phyloP scores from a whole-genome alignment of 2,329 filamentous ascomycete genomes.

The Trichoderma simmonsii region DNA sequence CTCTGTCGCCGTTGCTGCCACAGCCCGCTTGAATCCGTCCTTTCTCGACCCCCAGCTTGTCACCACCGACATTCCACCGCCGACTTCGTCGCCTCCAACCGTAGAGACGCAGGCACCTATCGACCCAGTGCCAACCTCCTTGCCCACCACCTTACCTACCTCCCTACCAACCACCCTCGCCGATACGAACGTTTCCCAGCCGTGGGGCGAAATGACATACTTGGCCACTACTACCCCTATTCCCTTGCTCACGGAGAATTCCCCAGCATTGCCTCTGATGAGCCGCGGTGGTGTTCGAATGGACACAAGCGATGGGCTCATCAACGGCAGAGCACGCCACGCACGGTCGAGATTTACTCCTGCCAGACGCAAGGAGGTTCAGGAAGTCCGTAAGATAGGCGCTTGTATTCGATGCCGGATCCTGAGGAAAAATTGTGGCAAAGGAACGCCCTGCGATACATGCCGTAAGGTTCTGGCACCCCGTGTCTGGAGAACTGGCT shows the following conservation, averaged over 20 bases:
- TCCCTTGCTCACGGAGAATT: slow-evolving; percentile 31
- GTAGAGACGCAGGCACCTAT: slow-evolving; percentile 18
- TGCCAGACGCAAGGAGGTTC: slow-evolving; percentile 60
- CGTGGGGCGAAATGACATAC: slow-evolving; percentile 55
- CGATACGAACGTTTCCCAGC: slow-evolving; percentile 35
- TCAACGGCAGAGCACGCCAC: slow-evolving; percentile 50
- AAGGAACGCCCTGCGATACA: slow-evolving; percentile 59
- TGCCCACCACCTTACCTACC: slow-evolving; percentile 22
- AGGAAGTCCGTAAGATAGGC: slow-evolving; percentile 61
- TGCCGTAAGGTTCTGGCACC: slow-evolving; percentile 62
- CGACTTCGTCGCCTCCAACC: slow-evolving; percentile 32
- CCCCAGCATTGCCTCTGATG: slow-evolving; percentile 33
- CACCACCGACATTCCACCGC: slow-evolving; percentile 30
- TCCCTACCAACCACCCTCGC: slow-evolving; percentile 21
- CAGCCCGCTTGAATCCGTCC: slow-evolving; percentile 52
- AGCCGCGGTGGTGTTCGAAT: slow-evolving; percentile 52
- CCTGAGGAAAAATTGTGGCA: slow-evolving; percentile 64
- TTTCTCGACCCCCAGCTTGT: slow-evolving; percentile 53
- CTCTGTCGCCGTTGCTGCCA: slow-evolving; percentile 55
- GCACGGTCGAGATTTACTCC: slow-evolving; percentile 57
- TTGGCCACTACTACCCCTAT: slow-evolving; percentile 37
- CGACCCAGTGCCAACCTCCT: slow-evolving; percentile 1
- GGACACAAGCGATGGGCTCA: slow-evolving; percentile 42
- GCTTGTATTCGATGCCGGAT: slow-evolving; percentile 66
- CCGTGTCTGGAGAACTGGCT: slow-evolving; percentile 63